A percentile compares a stretch with the other conserved stretches of the same genome.
phyloP scores from a whole-genome alignment of 2,329 filamentous ascomycete genomes.

The Setomelanomma holmii region DNA sequence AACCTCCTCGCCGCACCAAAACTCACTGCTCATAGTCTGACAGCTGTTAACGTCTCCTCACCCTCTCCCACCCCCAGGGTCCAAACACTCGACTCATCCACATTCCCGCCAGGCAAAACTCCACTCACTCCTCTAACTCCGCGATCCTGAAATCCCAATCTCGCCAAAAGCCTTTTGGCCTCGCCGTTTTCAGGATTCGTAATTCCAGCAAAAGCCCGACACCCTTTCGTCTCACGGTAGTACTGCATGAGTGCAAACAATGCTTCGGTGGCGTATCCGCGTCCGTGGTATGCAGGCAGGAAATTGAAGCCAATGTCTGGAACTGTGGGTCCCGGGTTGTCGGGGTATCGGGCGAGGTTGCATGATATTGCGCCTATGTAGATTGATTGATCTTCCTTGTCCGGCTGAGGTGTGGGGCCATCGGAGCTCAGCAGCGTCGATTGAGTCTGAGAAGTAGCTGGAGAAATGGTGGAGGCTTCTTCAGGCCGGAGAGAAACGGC shows the following conservation, averaged over 20 bases:
- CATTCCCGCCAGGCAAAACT: slow-evolving; percentile 8
- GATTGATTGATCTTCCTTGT: background rate
- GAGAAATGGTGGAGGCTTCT: background rate
- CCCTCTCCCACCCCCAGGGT: slow-evolving; percentile 9
- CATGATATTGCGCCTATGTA: background rate
- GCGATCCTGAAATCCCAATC: slow-evolving; percentile 21
- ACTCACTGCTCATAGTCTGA: slow-evolving; percentile 3
- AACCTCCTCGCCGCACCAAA: background rate
- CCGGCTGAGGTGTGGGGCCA: no score
- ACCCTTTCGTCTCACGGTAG: slow-evolving; percentile 8
- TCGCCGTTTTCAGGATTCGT: slow-evolving; percentile 18
- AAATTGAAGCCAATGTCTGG: slow-evolving; percentile 29
- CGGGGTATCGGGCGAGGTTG: background rate
- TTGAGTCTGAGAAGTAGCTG: slow-evolving; percentile 6
- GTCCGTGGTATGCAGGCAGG: slow-evolving; percentile 15
- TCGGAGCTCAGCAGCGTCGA: slow-evolving; percentile 12
- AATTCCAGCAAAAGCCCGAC: slow-evolving; percentile 12
- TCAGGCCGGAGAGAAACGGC: slow-evolving; percentile 30
- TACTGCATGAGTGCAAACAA: slow-evolving; percentile 6
- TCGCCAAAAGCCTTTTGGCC: slow-evolving; percentile 17
- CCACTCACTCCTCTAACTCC: slow-evolving; percentile 13
- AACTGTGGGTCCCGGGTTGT: slow-evolving; percentile 8
- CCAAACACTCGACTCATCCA: slow-evolving; percentile 13
- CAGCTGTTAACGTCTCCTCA: slow-evolving; percentile 10
- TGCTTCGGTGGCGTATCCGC: slow-evolving; percentile 27